Base-by-base conservation (phyloP, 208 protist genomes). In the Acanthamoeba lenticulata region DNA sequence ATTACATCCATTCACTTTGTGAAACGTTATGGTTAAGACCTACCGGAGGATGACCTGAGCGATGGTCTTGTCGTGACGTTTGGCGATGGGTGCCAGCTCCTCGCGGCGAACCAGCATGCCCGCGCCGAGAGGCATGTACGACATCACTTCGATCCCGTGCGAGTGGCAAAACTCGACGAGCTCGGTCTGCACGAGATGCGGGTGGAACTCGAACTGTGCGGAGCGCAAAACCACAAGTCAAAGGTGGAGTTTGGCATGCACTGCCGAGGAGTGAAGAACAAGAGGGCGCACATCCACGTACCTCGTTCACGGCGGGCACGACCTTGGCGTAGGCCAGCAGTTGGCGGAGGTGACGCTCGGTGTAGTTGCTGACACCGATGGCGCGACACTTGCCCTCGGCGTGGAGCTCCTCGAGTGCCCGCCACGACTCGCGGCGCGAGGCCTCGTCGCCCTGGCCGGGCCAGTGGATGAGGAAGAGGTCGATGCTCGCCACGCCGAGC, bases 281-380 rank as follows among this genome's bases (percentile, higher is more conserved):
- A 52, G 15, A 52, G 15, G 3, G 15, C 0, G 15, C 45, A 15
- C 52, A 55, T 9, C 0, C 49, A 2, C 49, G 65, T n/a, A 91
- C 85, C 60, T 91, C 55, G 85, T 91, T 91, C 27, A 91, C 85
- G 32, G 85, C 85, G 34, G 85, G 85, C 6, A 47, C 21, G 38
- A 91, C 85, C 29, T 65, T 91, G 85, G 55, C 34, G 24, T 90
- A 34, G 36, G 83, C 83, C 13, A 90, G 57, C 83, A 90, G 57
- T 32, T 72, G 49, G 21, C 40, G 40, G 47, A 90, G 83, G 38
- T 90, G 83, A 9, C 1, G 40, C 11, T 72, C 45, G 27, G 49
- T 90, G 83, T 90, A 90, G 57, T 90, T 90, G 83, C 83, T 90
- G 19, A 90, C 83, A 19, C 83, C 83, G 38, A 90, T 90, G 36